Conservation (phyloP, 306 rosid genomes). For the Inga leiocalycina region DNA sequence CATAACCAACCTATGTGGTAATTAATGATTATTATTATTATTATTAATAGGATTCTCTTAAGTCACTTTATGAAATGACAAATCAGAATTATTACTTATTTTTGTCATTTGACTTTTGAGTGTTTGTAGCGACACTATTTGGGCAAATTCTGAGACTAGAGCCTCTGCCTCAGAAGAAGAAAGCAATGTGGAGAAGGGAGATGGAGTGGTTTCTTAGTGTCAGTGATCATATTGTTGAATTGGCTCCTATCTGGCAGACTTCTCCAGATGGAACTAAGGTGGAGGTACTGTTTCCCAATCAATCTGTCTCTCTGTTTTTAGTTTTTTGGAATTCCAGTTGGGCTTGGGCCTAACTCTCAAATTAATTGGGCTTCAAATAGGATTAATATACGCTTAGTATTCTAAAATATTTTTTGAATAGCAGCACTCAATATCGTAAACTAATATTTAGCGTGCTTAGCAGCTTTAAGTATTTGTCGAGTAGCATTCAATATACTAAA, state of each 20-base stretch:
- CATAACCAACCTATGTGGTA: conserved; percentile 91
- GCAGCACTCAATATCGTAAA: too few species aligned
- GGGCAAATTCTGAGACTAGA: conserved; percentile 93
- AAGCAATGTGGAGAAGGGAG: conserved; percentile 87
- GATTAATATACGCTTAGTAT: too few species aligned
- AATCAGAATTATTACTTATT: not conserved
- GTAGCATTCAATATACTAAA: too few species aligned
- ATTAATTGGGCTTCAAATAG: too few species aligned
- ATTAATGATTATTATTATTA: not conserved
- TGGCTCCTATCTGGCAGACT: conserved; percentile 80
- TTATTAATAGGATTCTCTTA: not conserved
- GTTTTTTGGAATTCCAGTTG: not conserved
- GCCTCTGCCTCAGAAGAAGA: conserved; percentile 62
- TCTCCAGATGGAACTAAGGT: conserved; percentile 85
- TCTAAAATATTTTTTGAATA: too few species aligned
- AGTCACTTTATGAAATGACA: not conserved
- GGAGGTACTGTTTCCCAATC: conserved; percentile 53
- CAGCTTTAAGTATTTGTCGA: too few species aligned
- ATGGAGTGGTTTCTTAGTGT: conserved; percentile 86
- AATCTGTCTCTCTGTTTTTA: not conserved
- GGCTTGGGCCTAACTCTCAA: not conserved
- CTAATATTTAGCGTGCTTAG: too few species aligned
- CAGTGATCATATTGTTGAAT: conserved; percentile 83
- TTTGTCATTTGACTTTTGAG: not conserved
- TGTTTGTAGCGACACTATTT: conserved; percentile 68